Conservation (phyloP, 495 filamentous ascomycete species). For the Penicilliopsis zonata region DNA sequence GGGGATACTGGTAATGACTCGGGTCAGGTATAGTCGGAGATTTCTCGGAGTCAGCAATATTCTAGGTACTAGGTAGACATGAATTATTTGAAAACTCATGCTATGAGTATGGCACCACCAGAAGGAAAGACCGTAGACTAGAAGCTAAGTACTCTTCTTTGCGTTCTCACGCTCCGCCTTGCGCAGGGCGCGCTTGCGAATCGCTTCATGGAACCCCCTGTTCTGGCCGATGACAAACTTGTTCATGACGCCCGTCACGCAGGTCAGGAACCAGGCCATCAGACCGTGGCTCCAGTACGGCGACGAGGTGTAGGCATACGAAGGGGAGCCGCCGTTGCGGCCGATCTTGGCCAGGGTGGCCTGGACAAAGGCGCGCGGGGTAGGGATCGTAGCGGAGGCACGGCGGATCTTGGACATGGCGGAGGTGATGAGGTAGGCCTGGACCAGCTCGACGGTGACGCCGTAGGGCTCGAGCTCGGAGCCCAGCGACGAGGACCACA, state of each 20-base stretch:
- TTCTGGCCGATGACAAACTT: constrained; percentile 53
- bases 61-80: too few species aligned
- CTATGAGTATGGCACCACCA: too few species aligned
- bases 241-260: constrained; percentile 55
- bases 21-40: too few species aligned
- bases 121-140: too few species aligned
- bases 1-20: too few species aligned
- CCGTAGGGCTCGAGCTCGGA: constrained; percentile 69
- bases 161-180: constrained; percentile 71
- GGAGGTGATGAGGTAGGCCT: constrained; percentile 84
- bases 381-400: constrained; percentile 65
- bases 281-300: constrained; percentile 87
- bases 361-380: constrained; percentile 69
- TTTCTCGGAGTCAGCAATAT: too few species aligned
- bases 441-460: constrained; percentile 73
- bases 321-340: constrained; percentile 58
- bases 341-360: constrained; percentile 73
- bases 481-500: constrained; percentile 83
- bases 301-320: constrained; percentile 68
- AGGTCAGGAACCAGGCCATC: constrained; percentile 75
- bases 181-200: constrained; percentile 75
- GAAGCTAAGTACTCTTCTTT: constrained; percentile 34
- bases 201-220: constrained; percentile 69
- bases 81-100: too few species aligned
- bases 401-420: constrained; percentile 93